These are phyloP conservation scores for Hypoxylon subgilvum DNA, from an alignment of 495 filamentous ascomycete species.

Conservation along the genomic window DNA sequence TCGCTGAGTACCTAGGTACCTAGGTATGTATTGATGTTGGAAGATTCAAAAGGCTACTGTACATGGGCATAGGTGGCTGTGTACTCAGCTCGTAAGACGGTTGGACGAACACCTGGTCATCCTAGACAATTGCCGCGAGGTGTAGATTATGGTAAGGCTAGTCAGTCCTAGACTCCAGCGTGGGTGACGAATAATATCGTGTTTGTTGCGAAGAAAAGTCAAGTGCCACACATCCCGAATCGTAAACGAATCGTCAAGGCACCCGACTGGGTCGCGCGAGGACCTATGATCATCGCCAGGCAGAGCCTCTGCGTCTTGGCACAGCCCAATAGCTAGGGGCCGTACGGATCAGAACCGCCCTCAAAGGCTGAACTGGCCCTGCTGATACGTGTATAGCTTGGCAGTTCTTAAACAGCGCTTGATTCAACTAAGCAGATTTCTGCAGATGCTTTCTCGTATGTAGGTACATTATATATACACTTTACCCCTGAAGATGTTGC, in stretches of 20 bases:
- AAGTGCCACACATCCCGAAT: slow-evolving; percentile 16
- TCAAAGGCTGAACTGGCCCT: slow-evolving; percentile 17
- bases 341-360: not conserved
- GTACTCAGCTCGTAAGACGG: slow-evolving; percentile 4
- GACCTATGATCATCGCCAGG: slow-evolving; percentile 29
- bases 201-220: slow-evolving; percentile 10
- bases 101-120: slow-evolving; percentile 12
- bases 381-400: slow-evolving; percentile 35
- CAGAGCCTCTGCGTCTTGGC: slow-evolving; percentile 40
- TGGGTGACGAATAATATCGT: slow-evolving; percentile 14
- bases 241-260: slow-evolving; percentile 28
- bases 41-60: too few relatives aligned
- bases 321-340: slow-evolving; percentile 16
- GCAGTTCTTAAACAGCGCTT: slow-evolving; percentile 22
- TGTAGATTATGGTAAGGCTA: slow-evolving; percentile 28
- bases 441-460: not conserved
- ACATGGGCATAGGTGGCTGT: slow-evolving; percentile 14
- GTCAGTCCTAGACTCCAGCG: slow-evolving; percentile 25
- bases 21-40: too few relatives aligned
- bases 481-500: slow-evolving; percentile 26
- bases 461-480: not conserved
- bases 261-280: slow-evolving; percentile 35
- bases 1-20: slow-evolving; percentile 1
- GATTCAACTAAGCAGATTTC: not conserved
- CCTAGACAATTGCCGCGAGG: slow-evolving; percentile 7